Evolutionary conservation across 2,329 filamentous ascomycete species (phyloP).

Genomic region (Venturia oleaginea): DNA sequence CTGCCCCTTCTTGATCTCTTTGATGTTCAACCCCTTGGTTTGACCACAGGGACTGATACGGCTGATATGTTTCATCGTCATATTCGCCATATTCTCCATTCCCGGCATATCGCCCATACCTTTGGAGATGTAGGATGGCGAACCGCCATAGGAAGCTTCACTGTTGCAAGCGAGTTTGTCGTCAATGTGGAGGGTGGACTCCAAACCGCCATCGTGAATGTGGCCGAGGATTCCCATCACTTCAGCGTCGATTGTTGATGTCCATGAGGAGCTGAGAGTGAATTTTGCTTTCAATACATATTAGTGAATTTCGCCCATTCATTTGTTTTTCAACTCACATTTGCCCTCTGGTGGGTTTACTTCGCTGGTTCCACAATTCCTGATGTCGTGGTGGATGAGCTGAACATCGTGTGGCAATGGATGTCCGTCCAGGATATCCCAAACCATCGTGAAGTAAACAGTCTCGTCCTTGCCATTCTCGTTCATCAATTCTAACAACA

Average conservation of each 20-base stretch:
- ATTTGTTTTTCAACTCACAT: too few species aligned
- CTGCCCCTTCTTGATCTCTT: conserved; percentile 10
- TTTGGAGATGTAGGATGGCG: neutral
- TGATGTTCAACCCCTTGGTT: neutral
- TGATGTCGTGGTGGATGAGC: conserved; percentile 12
- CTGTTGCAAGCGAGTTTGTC: conserved; percentile 8
- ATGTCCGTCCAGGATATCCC: conserved; percentile 9
- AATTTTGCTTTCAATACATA: neutral
- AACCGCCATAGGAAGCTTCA: neutral
- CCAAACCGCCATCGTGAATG: conserved; percentile 10
- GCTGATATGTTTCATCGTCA: conserved; percentile 8
- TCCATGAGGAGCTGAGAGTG: conserved; percentile 7
- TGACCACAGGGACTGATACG: conserved; percentile 5
- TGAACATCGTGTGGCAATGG: conserved; percentile 8
- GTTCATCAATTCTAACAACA: conserved; percentile 13
- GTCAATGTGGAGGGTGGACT: neutral
- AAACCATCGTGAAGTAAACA: conserved; percentile 14
- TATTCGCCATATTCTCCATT: neutral
- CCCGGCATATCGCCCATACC: neutral
- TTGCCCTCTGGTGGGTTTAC: conserved; percentile 10
- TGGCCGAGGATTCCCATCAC: conserved; percentile 10
- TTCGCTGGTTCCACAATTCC: conserved; percentile 12
- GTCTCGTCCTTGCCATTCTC: conserved; percentile 10
- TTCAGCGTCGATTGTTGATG: conserved; percentile 4
- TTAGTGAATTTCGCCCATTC: neutral